These are phyloP conservation scores for Exophiala xenobiotica DNA, from an alignment of 2,329 filamentous ascomycete genomes.

Conservation along the genomic window DNA sequence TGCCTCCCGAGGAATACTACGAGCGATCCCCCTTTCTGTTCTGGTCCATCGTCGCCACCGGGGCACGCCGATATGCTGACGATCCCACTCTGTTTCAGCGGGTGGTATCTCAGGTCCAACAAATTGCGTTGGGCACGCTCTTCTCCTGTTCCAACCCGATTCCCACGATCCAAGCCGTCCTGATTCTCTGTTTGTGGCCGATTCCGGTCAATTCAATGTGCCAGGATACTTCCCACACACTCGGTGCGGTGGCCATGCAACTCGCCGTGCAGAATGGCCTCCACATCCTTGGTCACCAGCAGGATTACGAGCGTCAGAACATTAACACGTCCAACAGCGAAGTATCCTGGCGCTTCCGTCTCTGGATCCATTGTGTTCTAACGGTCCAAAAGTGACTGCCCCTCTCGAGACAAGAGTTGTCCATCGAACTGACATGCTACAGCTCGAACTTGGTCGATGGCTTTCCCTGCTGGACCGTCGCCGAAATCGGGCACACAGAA, in stretches of 20 bases:
- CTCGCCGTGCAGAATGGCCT: slow-evolving; percentile 14
- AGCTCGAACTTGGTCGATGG: slow-evolving; percentile 12
- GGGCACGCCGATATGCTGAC: slow-evolving; percentile 4
- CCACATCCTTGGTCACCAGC: slow-evolving; percentile 11
- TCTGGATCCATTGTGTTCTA: slow-evolving; percentile 14
- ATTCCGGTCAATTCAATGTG: slow-evolving; percentile 9
- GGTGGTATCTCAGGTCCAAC: slow-evolving; percentile 8
- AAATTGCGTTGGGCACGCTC: slow-evolving; percentile 7
- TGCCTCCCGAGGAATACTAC: slow-evolving; percentile 9
- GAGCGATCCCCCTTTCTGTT: slow-evolving; percentile 15
- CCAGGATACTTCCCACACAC: slow-evolving; percentile 10
- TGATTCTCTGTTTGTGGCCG: slow-evolving; percentile 16
- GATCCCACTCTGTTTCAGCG: slow-evolving; percentile 15
- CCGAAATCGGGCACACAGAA: too few relatives aligned
- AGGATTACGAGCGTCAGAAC: slow-evolving; percentile 15
- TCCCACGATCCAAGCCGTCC: slow-evolving; percentile 8
- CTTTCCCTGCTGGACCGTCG: slow-evolving; percentile 1
- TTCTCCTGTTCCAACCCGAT: slow-evolving; percentile 9
- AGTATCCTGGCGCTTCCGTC: slow-evolving; percentile 10
- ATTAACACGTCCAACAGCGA: slow-evolving; percentile 1
- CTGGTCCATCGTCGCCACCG: slow-evolving; percentile 12
- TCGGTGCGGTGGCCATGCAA: slow-evolving; percentile 13
- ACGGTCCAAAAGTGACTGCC: slow-evolving; percentile 9
- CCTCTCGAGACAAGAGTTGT: too few relatives aligned
- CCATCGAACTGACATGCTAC: too few relatives aligned